Evolutionary conservation across 169 alveolate species (phyloP).

Genomic region (Plasmodium blacklocki): DNA sequence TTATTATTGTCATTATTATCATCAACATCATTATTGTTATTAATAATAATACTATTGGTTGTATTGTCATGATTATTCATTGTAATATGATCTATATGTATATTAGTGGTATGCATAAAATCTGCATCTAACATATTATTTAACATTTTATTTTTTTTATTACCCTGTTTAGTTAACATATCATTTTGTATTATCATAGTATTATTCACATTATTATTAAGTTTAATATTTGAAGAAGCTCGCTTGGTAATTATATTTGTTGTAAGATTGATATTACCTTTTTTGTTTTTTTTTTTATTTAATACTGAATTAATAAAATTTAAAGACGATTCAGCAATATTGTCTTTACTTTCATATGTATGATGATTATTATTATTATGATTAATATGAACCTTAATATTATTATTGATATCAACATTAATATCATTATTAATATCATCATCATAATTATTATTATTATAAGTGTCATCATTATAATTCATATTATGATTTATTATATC

Average conservation of each 20-base stretch:
- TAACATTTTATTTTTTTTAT: neutral
- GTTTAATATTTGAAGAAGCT: neutral
- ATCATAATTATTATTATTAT: neutral
- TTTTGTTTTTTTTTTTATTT: slow-evolving; percentile 10
- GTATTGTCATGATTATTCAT: neutral
- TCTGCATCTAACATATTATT: slow-evolving; percentile 1
- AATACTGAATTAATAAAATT: slow-evolving; percentile 2
- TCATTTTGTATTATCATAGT: neutral
- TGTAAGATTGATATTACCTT: neutral
- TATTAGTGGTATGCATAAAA: neutral
- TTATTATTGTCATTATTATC: neutral
- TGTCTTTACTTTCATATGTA: neutral
- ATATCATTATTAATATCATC: too few species aligned
- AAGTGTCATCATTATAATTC: neutral
- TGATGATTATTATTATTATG: neutral
- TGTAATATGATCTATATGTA: neutral
- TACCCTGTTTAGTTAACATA: neutral
- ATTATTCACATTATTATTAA: neutral
- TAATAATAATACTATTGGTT: neutral
- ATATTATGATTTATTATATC: neutral
- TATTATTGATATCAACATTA: too few species aligned
- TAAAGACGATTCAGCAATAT: neutral
- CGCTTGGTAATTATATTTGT: neutral
- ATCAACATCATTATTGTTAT: neutral
- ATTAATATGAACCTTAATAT: neutral